Evolutionary conservation across 192 early-diverging fungal genomes (phyloP).

Genomic region (Hyaloraphidium curvatum): DNA sequence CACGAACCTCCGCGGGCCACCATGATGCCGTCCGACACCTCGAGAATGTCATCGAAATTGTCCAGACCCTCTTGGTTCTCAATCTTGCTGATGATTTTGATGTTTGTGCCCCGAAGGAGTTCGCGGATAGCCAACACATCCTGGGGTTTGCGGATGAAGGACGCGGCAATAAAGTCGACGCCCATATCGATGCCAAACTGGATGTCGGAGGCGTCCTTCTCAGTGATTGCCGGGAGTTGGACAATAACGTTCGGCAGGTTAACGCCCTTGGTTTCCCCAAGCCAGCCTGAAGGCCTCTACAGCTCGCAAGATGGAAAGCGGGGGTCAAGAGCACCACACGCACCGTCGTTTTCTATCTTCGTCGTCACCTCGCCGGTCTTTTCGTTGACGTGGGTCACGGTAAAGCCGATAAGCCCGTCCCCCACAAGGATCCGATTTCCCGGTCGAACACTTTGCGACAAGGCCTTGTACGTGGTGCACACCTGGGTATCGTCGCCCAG

Average conservation of each 20-base stretch:
- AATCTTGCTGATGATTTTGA: conserved; percentile 95
- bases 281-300: conserved; percentile 26
- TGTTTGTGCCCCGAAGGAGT: conserved; percentile 58
- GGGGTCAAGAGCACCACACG: neutral
- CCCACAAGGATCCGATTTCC: conserved; percentile 31
- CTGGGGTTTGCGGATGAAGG: conserved; percentile 82
- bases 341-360: neutral
- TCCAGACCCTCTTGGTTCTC: conserved; percentile 93
- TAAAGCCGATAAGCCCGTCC: conserved; percentile 30
- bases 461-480: conserved; percentile 24
- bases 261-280: conserved; percentile 87
- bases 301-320: neutral
- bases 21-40: conserved; percentile 91
- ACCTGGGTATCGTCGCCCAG: conserved; percentile 28
- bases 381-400: conserved; percentile 13
- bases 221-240: conserved; percentile 85
- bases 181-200: conserved; percentile 81
- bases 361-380: conserved; percentile 15
- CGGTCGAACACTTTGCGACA: conserved; percentile 16
- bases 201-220: conserved; percentile 82
- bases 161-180: conserved; percentile 90
- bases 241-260: conserved; percentile 82
- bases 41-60: conserved; percentile 97
- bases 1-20: conserved; percentile 97
- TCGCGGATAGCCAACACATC: conserved; percentile 78